A percentile compares a stretch with the other conserved stretches of the same genome.
These are phyloP conservation scores for Lasiodiplodia hormozganensis DNA, from an alignment of 2,329 filamentous ascomycete species.

Conservation along the genomic window DNA sequence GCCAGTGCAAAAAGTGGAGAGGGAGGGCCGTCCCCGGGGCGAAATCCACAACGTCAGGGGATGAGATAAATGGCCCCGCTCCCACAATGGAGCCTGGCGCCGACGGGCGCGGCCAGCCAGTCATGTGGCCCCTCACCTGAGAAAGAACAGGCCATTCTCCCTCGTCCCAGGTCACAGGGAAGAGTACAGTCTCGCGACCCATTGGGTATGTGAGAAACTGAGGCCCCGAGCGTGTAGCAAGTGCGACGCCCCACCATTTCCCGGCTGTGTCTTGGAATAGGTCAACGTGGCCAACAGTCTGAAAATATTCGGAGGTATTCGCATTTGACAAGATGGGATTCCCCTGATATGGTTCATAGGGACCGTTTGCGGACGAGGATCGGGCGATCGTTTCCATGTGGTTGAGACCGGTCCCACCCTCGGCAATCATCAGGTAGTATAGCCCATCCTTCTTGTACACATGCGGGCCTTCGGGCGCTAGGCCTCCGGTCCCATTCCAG, in stretches of 20 bases:
- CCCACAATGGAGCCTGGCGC: constrained; percentile 46
- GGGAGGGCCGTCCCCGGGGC: constrained; percentile 54
- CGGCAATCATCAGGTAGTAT: constrained; percentile 47
- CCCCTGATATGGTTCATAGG: constrained; percentile 48
- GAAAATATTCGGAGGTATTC: constrained; percentile 48
- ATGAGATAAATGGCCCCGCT: constrained; percentile 51
- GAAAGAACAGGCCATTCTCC: constrained; percentile 54
- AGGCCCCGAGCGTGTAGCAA: constrained; percentile 44
- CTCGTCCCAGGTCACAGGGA: constrained; percentile 38
- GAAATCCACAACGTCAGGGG: constrained; percentile 58
- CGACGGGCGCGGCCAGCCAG: constrained; percentile 50
- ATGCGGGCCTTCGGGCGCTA: constrained; percentile 46
- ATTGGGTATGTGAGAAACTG: constrained; percentile 44
- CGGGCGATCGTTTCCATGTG: constrained; percentile 50
- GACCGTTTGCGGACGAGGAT: constrained; percentile 48
- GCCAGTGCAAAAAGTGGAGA: constrained; percentile 63
- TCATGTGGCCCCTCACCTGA: constrained; percentile 55
- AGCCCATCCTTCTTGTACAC: constrained; percentile 47
- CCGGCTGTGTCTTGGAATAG: constrained; percentile 44
- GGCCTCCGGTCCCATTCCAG: constrained; percentile 47
- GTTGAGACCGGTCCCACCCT: constrained; percentile 50
- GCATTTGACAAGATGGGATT: constrained; percentile 53
- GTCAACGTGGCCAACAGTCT: constrained; percentile 47
- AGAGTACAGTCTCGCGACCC: constrained; percentile 43
- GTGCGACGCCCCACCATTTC: constrained; percentile 44